A percentile compares a stretch with the other conserved stretches of the same genome.
phyloP scores from a whole-genome alignment of 225 moss, liverwort and hornwort genomes.

The Pseudoscleropodium purum region DNA sequence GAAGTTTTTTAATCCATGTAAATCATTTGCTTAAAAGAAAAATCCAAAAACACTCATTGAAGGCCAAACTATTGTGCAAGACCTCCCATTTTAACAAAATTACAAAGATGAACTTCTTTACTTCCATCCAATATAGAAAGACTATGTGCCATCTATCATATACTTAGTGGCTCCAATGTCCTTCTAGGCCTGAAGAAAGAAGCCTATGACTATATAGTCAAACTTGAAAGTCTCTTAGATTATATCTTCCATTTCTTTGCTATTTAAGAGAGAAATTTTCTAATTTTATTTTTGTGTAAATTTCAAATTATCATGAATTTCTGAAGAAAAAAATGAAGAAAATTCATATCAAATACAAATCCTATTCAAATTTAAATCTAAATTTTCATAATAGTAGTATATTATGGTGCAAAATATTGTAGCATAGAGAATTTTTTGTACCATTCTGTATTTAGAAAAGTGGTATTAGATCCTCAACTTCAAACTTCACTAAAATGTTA shows the following conservation, averaged over 20 bases:
- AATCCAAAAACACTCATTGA: too few species aligned
- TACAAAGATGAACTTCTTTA: too few species aligned
- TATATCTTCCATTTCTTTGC: background rate
- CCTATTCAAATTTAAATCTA: background rate
- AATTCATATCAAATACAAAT: background rate
- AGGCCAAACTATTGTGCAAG: too few species aligned
- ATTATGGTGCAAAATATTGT: background rate
- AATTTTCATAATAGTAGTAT: fast-evolving
- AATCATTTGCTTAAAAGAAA: too few species aligned
- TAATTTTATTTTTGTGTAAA: background rate
- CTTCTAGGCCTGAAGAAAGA: fast-evolving
- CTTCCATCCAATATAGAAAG: too few species aligned
- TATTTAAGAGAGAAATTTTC: background rate
- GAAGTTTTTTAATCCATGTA: too few species aligned
- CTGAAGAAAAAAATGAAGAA: background rate
- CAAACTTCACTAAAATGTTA: background rate
- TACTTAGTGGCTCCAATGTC: fast-evolving
- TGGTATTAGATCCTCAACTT: background rate
- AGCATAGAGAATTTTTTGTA: fast-evolving
- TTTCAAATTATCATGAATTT: background rate
- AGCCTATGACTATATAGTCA: fast-evolving
- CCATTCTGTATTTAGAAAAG: fast-evolving
- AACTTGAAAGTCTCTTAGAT: fast-evolving
- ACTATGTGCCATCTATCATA: too few species aligned
- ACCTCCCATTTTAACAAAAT: too few species aligned